phyloP scores from a whole-genome alignment of 83 land plant species.

The Isoetes engelmannii region DNA sequence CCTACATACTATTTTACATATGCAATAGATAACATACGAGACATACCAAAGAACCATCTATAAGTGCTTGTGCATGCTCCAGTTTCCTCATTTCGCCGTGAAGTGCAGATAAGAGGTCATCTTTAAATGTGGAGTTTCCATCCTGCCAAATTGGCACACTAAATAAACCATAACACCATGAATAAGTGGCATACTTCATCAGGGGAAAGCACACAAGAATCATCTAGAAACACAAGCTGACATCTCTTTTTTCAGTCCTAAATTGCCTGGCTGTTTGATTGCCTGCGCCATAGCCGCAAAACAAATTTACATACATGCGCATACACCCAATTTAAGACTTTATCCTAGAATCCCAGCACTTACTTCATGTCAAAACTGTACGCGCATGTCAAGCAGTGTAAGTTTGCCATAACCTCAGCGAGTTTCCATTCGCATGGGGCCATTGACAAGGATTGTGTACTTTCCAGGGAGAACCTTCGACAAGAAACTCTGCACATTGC shows the following conservation, averaged over 20 bases:
- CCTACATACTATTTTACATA: too few relatives aligned
- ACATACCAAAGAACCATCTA: slow-evolving; percentile 26
- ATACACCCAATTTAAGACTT: background rate
- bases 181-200: background rate
- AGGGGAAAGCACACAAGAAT: background rate
- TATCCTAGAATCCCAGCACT: background rate
- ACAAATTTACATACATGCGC: background rate
- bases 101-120: slow-evolving; percentile 17
- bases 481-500: slow-evolving; percentile 14
- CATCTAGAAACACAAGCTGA: background rate
- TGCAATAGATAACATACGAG: background rate
- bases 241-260: background rate
- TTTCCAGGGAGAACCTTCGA: slow-evolving; percentile 14
- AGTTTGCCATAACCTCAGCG: slow-evolving; percentile 21
- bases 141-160: background rate
- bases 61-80: slow-evolving; percentile 16
- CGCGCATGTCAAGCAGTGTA: slow-evolving; percentile 18
- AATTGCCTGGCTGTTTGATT: slow-evolving; percentile 5
- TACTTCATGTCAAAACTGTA: slow-evolving; percentile 24
- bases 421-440: slow-evolving; percentile 31
- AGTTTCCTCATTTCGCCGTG: slow-evolving; percentile 13
- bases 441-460: slow-evolving; percentile 7
- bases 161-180: too few relatives aligned
- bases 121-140: slow-evolving; percentile 1
- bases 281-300: slow-evolving; percentile 5